A percentile compares a stretch with the other conserved stretches of the same genome.
Evolutionary conservation across 768 basidiomycete species (phyloP).

Genomic region (Strobilomyces confusus): DNA sequence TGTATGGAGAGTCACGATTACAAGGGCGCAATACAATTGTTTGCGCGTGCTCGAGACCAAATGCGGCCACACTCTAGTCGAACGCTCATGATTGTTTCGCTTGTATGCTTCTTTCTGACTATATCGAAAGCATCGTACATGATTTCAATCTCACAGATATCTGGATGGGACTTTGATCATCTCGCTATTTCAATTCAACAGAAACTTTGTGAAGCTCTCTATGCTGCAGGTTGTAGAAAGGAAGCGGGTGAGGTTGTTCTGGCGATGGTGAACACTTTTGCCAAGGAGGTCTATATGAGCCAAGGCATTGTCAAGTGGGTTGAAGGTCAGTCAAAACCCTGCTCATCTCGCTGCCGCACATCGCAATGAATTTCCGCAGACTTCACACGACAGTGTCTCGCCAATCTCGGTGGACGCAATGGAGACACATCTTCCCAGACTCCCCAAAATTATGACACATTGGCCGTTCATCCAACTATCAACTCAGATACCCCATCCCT

Average conservation of each 20-base stretch:
- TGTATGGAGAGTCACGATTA: not conserved
- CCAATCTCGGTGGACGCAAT: not conserved
- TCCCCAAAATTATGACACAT: no score
- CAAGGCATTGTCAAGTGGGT: not conserved
- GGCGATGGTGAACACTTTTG: not conserved
- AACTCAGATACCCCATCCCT: no score
- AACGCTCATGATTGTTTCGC: not conserved
- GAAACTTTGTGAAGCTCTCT: not conserved
- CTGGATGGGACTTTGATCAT: conserved; percentile 8
- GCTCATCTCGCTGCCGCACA: not conserved
- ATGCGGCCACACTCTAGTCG: not conserved
- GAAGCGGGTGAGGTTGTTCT: not conserved
- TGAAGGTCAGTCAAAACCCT: not conserved
- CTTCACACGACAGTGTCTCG: not conserved
- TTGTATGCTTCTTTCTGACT: not conserved
- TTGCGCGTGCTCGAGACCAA: not conserved
- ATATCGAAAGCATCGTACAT: no score
- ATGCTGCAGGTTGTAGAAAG: not conserved
- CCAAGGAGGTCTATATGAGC: not conserved
- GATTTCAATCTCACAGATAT: no score
- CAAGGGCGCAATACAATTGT: not conserved
- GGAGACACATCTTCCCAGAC: no score
- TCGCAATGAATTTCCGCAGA: not conserved
- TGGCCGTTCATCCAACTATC: no score
- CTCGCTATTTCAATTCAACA: not conserved